A percentile compares a stretch with the other conserved stretches of the same genome.
These are phyloP conservation scores for Cladorrhinum sp. DNA, from an alignment of 2,329 filamentous ascomycete species.

Conservation along the genomic window DNA sequence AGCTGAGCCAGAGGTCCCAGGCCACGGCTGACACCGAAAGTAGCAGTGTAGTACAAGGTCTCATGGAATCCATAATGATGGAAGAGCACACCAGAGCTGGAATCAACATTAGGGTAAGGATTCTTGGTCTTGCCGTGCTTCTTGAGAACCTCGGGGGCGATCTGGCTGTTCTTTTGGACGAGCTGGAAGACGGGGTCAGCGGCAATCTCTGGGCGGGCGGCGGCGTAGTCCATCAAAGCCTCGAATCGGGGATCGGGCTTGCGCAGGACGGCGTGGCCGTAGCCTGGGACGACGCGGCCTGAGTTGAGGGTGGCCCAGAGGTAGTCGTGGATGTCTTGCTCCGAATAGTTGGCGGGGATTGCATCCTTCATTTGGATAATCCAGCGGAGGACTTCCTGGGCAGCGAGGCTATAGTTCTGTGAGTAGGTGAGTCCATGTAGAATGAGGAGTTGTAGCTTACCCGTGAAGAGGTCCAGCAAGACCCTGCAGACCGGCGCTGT, in stretches of 20 bases:
- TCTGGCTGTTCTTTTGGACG: constrained; percentile 87
- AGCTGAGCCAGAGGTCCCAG: constrained; percentile 90
- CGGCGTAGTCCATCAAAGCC: constrained; percentile 93
- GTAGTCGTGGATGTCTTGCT: constrained; percentile 81
- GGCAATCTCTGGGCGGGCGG: constrained; percentile 78
- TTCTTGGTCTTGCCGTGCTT: constrained; percentile 99
- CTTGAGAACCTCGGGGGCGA: constrained; percentile 85
- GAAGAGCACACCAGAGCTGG: constrained; percentile 89
- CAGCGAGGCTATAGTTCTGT: constrained; percentile 63
- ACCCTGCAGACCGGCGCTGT: constrained; percentile 92
- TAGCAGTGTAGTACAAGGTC: constrained; percentile 87
- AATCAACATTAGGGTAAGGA: constrained; percentile 96
- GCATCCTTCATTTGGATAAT: constrained; percentile 91
- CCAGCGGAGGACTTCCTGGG: constrained; percentile 96
- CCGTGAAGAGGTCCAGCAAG: constrained; percentile 90
- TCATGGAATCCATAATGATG: constrained; percentile 98
- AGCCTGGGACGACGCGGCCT: constrained; percentile 89
- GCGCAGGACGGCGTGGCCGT: constrained; percentile 91
- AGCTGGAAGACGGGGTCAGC: constrained; percentile 88
- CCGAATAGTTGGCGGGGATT: constrained; percentile 74
- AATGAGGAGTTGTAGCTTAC: constrained; percentile 37
- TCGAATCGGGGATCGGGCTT: constrained; percentile 97
- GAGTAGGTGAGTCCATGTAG: constrained; percentile 5
- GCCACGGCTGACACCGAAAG: constrained; percentile 66
- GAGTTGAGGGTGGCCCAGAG: constrained; percentile 92